A percentile compares a stretch with the other conserved stretches of the same genome.
These are phyloP conservation scores for Tylopilus sp. DNA, from an alignment of 768 basidiomycete genomes.

Conservation along the genomic window DNA sequence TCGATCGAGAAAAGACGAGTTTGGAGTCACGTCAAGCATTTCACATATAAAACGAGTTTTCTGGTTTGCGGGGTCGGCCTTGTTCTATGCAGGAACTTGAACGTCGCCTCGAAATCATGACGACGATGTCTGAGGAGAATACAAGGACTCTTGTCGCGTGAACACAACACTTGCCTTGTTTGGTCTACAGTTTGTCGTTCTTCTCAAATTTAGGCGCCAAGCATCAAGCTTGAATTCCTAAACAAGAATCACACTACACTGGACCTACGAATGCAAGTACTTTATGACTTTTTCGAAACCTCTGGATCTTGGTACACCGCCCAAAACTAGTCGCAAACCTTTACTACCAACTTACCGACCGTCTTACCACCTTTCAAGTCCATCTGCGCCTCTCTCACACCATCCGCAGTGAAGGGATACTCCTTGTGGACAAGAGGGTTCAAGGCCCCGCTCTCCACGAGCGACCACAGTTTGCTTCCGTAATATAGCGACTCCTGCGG, in stretches of 20 bases:
- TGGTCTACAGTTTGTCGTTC: too few relatives aligned
- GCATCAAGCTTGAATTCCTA: too few relatives aligned
- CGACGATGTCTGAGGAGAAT: slow-evolving; percentile 18
- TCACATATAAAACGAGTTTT: slow-evolving; percentile 20
- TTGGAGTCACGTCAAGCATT: slow-evolving; percentile 1
- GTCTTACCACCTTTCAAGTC: slow-evolving; percentile 79
- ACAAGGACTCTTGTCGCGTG: slow-evolving; percentile 19
- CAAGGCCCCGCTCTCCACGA: slow-evolving; percentile 56
- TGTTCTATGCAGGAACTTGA: slow-evolving; percentile 17
- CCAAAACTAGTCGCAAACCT: slow-evolving; percentile 39
- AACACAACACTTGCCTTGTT: slow-evolving; percentile 27
- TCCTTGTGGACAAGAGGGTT: slow-evolving; percentile 69
- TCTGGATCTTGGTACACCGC: neutral
- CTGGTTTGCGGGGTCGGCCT: slow-evolving; percentile 15
- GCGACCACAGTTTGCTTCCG: slow-evolving; percentile 56
- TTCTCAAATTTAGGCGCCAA: too few relatives aligned
- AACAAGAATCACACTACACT: slow-evolving; percentile 3
- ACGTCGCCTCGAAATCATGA: slow-evolving; percentile 19
- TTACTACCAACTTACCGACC: slow-evolving; percentile 82
- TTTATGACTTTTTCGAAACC: neutral
- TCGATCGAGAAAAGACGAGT: slow-evolving; percentile 9
- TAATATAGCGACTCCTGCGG: slow-evolving; percentile 72
- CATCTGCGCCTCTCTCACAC: slow-evolving; percentile 68
- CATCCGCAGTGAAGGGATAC: slow-evolving; percentile 83
- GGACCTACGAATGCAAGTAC: neutral